Conservation (phyloP, 352 stramenopile genomes). For the Bremia lactucae region DNA sequence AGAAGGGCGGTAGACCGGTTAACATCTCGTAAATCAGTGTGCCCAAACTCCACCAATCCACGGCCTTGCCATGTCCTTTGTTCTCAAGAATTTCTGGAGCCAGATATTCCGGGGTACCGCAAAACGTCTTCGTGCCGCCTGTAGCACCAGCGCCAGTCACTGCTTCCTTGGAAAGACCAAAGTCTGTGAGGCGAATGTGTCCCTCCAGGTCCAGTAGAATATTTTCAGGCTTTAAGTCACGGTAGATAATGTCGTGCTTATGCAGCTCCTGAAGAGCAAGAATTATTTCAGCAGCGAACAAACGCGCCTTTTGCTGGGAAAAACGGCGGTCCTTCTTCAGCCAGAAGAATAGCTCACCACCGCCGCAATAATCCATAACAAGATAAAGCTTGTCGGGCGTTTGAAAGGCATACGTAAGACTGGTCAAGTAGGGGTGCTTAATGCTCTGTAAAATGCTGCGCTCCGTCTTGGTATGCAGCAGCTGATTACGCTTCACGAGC, state of each 20-base stretch:
- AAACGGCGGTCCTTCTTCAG: conserved; percentile 91
- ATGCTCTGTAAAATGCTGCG: conserved; percentile 89
- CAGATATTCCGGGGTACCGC: conserved; percentile 91
- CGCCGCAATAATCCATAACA: conserved; percentile 92
- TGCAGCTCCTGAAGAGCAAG: conserved; percentile 89
- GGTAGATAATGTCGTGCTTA: conserved; percentile 93
- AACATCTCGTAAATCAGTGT: conserved; percentile 93
- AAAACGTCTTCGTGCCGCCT: conserved; percentile 86
- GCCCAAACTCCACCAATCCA: conserved; percentile 88
- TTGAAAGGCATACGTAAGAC: conserved; percentile 82
- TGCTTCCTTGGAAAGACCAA: conserved; percentile 90
- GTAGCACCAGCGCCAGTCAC: conserved; percentile 73
- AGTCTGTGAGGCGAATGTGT: conserved; percentile 91
- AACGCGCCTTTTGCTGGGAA: conserved; percentile 84
- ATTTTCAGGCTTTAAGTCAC: conserved; percentile 95
- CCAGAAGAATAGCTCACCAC: conserved; percentile 93
- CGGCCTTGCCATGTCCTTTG: conserved; percentile 85
- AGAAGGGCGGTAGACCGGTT: conserved; percentile 86
- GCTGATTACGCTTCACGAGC: conserved; percentile 90
- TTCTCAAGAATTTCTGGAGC: conserved; percentile 92
- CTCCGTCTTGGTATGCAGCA: conserved; percentile 91
- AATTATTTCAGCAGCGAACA: conserved; percentile 91
- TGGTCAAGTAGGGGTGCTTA: conserved; percentile 87
- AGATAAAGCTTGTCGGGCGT: conserved; percentile 90
- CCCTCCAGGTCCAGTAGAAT: conserved; percentile 89